A percentile compares a stretch with the other conserved stretches of the same genome.
Conservation (phyloP, 371 early-diverging fungal genomes). For the Mucor irregularis region DNA sequence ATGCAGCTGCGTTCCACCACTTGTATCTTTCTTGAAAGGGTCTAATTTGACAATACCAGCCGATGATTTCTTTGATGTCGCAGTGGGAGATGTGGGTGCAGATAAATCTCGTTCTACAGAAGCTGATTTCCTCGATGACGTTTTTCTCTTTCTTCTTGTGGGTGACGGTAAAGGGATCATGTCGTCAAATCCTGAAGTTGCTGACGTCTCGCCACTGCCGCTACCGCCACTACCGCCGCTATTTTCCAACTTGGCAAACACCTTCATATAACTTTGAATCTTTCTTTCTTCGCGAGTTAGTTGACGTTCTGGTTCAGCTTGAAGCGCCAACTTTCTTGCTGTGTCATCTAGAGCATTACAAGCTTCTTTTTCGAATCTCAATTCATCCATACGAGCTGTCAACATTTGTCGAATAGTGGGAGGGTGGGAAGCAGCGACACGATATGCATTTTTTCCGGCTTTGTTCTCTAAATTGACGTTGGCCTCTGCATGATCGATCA, state of each 20-base stretch:
- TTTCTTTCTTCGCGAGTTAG: constrained; percentile 71
- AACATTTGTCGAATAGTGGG: constrained; percentile 34
- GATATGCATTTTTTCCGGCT: constrained; percentile 55
- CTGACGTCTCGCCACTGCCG: too few species aligned
- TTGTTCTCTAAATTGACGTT: constrained; percentile 57
- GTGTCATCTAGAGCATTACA: constrained; percentile 35
- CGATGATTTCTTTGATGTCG: constrained; percentile 51
- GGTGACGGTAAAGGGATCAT: not conserved
- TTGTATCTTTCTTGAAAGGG: constrained; percentile 49
- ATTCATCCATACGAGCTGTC: constrained; percentile 45
- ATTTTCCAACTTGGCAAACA: constrained; percentile 19
- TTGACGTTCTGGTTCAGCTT: constrained; percentile 33
- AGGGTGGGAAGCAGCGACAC: constrained; percentile 49
- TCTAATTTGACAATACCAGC: constrained; percentile 38
- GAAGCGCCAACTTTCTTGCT: constrained; percentile 31
- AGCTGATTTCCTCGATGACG: constrained; percentile 48
- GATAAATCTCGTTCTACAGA: constrained; percentile 43
- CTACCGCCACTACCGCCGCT: constrained; percentile 2
- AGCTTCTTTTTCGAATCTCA: constrained; percentile 36
- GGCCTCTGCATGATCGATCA: constrained; percentile 66
- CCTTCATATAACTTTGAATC: constrained; percentile 59
- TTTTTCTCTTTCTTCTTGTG: constrained; percentile 35
- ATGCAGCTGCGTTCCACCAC: constrained; percentile 58
- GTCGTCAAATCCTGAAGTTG: not conserved
- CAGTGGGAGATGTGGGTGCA: too few species aligned